A percentile compares a stretch with the other conserved stretches of the same genome.
phyloP scores from a whole-genome alignment of 2,329 filamentous ascomycete genomes.

The Sarocladiaceae sp. region DNA sequence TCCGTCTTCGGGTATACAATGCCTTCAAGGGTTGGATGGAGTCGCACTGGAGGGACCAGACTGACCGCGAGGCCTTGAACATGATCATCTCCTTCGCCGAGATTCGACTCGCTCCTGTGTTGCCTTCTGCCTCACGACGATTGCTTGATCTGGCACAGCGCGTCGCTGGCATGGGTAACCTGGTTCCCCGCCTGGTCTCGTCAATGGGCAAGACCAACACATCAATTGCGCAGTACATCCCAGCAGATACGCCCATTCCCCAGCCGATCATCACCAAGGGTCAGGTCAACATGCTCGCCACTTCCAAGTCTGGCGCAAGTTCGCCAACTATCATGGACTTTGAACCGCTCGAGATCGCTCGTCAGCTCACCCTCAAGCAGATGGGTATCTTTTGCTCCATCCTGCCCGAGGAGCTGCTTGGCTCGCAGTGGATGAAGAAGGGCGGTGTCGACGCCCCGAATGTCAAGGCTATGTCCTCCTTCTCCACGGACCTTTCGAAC shows the following conservation, averaged over 20 bases:
- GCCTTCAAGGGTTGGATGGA: conserved; percentile 97
- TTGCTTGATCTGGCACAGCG: conserved; percentile 75
- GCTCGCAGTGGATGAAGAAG: conserved; percentile 92
- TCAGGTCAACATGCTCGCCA: conserved; percentile 66
- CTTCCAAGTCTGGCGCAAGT: conserved; percentile 69
- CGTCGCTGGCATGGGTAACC: conserved; percentile 67
- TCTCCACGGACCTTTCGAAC: conserved; percentile 90
- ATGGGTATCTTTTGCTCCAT: conserved; percentile 90
- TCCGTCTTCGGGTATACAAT: conserved; percentile 90
- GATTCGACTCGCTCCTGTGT: conserved; percentile 59
- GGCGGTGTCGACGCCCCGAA: conserved; percentile 75
- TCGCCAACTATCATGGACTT: conserved; percentile 80
- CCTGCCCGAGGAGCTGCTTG: conserved; percentile 84
- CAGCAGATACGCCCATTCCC: conserved; percentile 69
- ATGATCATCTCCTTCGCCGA: conserved; percentile 79
- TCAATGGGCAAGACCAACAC: conserved; percentile 86
- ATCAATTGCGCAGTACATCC: conserved; percentile 65
- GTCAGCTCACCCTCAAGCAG: conserved; percentile 89
- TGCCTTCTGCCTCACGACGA: conserved; percentile 77
- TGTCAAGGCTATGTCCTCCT: conserved; percentile 86
- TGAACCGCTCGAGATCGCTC: conserved; percentile 83
- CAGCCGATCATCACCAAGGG: conserved; percentile 67
- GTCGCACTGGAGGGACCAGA: conserved; percentile 85
- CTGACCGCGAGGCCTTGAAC: conserved; percentile 70
- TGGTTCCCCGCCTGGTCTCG: conserved; percentile 79